These are phyloP conservation scores for Cadophora sp. DNA, from an alignment of 2,329 filamentous ascomycete species.

Conservation along the genomic window DNA sequence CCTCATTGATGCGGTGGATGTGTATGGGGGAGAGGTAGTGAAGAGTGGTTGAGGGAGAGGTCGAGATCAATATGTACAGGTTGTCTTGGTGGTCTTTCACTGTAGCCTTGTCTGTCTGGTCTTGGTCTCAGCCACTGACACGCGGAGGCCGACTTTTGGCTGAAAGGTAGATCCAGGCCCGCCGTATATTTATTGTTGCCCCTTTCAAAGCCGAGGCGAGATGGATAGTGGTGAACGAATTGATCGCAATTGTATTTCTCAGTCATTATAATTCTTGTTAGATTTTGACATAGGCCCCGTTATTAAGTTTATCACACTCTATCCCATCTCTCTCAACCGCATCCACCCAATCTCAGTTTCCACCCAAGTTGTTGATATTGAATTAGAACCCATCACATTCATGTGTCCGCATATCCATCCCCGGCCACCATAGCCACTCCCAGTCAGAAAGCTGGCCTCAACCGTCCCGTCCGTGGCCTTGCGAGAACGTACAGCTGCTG, in stretches of 20 bases:
- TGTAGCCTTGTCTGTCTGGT: slow-evolving; percentile 33
- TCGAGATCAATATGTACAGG: neutral
- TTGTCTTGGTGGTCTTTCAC: slow-evolving; percentile 17
- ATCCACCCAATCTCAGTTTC: no score
- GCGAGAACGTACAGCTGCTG: neutral
- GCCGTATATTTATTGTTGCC: slow-evolving; percentile 1
- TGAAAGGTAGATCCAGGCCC: neutral
- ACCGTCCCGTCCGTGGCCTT: slow-evolving; percentile 19
- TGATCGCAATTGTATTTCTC: no score
- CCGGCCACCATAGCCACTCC: slow-evolving; percentile 15
- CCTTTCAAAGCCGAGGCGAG: slow-evolving; percentile 5
- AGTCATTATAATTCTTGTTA: no score
- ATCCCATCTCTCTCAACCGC: neutral
- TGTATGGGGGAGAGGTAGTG: slow-evolving; percentile 5
- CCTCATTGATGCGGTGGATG: slow-evolving; percentile 46
- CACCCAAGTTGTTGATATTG: no score
- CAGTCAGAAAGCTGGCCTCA: slow-evolving; percentile 29
- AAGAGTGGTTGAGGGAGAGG: neutral
- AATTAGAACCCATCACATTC: neutral
- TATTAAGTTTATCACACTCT: no score
- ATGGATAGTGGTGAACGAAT: neutral
- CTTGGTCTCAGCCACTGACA: slow-evolving; percentile 36
- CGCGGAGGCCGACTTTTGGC: slow-evolving; percentile 16
- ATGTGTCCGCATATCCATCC: neutral
- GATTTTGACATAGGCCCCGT: no score